A percentile compares a stretch with the other conserved stretches of the same genome.
Evolutionary conservation across 2,329 filamentous ascomycete genomes (phyloP).

Genomic region (Biscogniauxia marginata): DNA sequence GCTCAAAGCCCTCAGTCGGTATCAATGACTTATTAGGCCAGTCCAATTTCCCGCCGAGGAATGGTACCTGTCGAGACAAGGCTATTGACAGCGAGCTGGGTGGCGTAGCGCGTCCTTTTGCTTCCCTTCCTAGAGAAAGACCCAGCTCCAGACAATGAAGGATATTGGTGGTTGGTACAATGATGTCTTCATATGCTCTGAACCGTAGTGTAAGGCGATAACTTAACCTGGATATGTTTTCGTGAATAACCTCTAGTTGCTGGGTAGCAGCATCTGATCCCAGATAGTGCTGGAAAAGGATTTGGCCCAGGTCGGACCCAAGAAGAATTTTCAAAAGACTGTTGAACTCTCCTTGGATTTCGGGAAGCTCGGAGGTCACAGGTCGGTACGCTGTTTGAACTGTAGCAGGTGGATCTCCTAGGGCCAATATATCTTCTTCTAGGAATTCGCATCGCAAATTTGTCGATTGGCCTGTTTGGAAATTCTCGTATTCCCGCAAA

Average conservation of each 20-base stretch:
- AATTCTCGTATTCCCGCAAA: conserved; percentile 62
- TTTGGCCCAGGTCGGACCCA: conserved; percentile 42
- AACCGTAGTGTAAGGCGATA: conserved; percentile 68
- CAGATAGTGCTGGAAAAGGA: conserved; percentile 35
- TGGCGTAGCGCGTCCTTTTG: conserved; percentile 27
- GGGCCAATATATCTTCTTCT: conserved; percentile 56
- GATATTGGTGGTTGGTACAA: conserved; percentile 73
- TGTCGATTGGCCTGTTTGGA: conserved; percentile 65
- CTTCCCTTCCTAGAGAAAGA: conserved; percentile 59
- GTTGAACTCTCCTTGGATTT: conserved; percentile 80
- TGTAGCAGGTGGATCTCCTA: conserved; percentile 66
- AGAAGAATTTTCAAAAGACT: conserved; percentile 69
- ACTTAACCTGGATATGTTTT: conserved; percentile 66
- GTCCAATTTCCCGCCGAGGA: conserved; percentile 49
- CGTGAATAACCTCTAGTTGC: conserved; percentile 50
- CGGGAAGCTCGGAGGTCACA: conserved; percentile 60
- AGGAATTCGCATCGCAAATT: conserved; percentile 66
- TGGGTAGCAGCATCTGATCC: conserved; percentile 35
- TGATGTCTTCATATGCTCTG: conserved; percentile 81
- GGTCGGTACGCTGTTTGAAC: conserved; percentile 71
- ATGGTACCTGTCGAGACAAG: conserved; percentile 51
- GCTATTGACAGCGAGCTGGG: conserved; percentile 24
- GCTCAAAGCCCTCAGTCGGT: conserved; percentile 43
- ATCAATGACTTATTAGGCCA: conserved; percentile 20
- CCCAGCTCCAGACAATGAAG: conserved; percentile 77